Conservation (phyloP, 2,329 filamentous ascomycete genomes). For the Colletotrichum tropicale region DNA sequence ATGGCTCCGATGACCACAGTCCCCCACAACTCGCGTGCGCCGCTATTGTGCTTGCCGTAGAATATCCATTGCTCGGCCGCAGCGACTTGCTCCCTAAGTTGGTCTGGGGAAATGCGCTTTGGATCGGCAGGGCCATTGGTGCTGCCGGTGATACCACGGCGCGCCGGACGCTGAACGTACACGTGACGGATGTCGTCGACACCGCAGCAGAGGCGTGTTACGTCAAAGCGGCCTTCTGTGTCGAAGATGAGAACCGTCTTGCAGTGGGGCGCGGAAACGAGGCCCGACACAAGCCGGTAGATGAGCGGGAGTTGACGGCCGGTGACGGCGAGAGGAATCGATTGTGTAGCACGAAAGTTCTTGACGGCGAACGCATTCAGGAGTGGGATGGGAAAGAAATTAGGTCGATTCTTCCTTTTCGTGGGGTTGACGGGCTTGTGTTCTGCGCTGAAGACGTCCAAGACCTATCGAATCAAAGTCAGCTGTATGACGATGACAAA, state of each 20-base stretch:
- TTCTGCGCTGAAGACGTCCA: conserved; percentile 27
- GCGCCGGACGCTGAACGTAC: conserved; percentile 51
- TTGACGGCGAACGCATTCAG: conserved; percentile 51
- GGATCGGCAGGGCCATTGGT: not conserved
- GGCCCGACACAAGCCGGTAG: conserved; percentile 57
- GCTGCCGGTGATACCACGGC: conserved; percentile 25
- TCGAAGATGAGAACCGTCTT: conserved; percentile 62
- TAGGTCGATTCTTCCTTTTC: conserved; percentile 19
- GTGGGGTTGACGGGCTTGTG: not conserved
- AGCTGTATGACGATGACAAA: not conserved
- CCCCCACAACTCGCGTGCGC: conserved; percentile 61
- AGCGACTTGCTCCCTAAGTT: conserved; percentile 39
- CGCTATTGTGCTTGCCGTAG: conserved; percentile 50
- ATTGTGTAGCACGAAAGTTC: conserved; percentile 54
- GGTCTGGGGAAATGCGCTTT: conserved; percentile 20
- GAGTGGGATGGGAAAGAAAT: conserved; percentile 43
- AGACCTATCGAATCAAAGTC: conserved; percentile 26
- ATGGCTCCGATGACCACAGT: conserved; percentile 55
- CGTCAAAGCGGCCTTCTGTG: conserved; percentile 59
- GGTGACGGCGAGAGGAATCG: conserved; percentile 51
- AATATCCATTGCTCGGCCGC: conserved; percentile 53
- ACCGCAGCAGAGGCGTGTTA: conserved; percentile 45
- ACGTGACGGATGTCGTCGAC: conserved; percentile 51
- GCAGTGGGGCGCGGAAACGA: conserved; percentile 51
- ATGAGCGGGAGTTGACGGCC: conserved; percentile 60